Evolutionary conservation across 208 protist genomes (phyloP).

Genomic region (Leishmania turanica): DNA sequence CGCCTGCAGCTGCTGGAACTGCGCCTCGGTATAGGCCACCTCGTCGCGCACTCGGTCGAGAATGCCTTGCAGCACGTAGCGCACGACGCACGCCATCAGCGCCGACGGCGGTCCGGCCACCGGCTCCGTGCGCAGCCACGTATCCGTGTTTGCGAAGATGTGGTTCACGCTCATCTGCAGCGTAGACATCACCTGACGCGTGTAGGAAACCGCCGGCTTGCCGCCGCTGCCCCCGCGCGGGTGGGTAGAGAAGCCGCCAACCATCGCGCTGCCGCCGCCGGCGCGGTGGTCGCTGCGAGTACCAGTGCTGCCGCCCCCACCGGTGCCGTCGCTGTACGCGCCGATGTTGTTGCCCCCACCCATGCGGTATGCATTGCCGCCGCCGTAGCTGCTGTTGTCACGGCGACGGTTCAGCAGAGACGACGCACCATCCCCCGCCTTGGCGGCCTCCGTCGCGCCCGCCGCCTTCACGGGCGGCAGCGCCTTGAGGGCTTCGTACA

Average conservation of each 20-base stretch:
- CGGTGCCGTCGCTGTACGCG: conserved; percentile 1
- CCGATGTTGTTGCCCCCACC: conserved; percentile 9
- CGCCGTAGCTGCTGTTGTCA: conserved; percentile 11
- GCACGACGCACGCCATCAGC: conserved; percentile 49
- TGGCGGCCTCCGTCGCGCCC: conserved; percentile 2
- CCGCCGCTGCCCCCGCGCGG: conserved; percentile 12
- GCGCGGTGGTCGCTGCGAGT: conserved; percentile 31
- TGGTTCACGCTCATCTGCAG: conserved; percentile 73
- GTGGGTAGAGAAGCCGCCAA: conserved; percentile 1
- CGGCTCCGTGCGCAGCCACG: conserved; percentile 49
- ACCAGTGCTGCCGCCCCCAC: conserved; percentile 13
- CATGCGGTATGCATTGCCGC: conserved; percentile 3
- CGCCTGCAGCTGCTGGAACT: conserved; percentile 73
- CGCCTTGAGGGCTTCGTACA: conserved; percentile 43
- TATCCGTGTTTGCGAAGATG: conserved; percentile 60
- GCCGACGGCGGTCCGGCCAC: conserved; percentile 31
- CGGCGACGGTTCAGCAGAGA: conserved; percentile 7
- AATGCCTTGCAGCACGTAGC: conserved; percentile 74
- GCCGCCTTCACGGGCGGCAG: conserved; percentile 26
- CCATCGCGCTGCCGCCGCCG: conserved; percentile 14
- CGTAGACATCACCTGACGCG: conserved; percentile 48
- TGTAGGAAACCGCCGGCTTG: conserved; percentile 38
- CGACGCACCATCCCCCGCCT: background rate
- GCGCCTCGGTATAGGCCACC: conserved; percentile 27
- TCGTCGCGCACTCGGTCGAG: conserved; percentile 64